These are phyloP conservation scores for Xylaria venustula DNA, from an alignment of 495 filamentous ascomycete genomes.

Conservation along the genomic window DNA sequence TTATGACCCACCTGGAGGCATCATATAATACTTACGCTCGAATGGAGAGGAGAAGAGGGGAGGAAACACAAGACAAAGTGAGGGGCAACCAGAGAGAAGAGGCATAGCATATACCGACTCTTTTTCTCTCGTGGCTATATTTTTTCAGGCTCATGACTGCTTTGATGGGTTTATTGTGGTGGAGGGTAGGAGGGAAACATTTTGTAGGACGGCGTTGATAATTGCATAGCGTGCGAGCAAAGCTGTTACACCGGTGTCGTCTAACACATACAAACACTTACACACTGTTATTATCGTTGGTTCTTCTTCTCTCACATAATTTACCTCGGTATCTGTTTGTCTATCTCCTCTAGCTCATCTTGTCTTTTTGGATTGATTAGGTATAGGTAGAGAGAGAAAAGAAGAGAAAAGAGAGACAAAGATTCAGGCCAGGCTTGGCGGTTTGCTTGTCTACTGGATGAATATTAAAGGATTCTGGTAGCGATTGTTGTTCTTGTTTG, in stretches of 20 bases:
- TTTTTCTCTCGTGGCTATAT: neutral
- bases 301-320: slow-evolving; percentile 8
- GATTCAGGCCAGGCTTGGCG: too few relatives aligned
- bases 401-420: too few relatives aligned
- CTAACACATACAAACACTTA: too few relatives aligned
- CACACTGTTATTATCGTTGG: slow-evolving; percentile 4
- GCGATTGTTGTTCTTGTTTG: too few relatives aligned
- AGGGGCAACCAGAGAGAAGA: neutral
- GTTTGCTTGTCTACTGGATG: too few relatives aligned
- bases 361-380: slow-evolving; percentile 8
- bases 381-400: too few relatives aligned
- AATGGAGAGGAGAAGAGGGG: neutral
- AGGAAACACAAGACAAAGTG: neutral
- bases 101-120: neutral
- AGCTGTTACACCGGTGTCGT: slow-evolving; percentile 17
- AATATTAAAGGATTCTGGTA: too few relatives aligned
- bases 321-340: too few relatives aligned
- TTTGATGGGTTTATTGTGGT: slow-evolving; percentile 8
- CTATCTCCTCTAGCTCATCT: too few relatives aligned
- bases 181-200: neutral
- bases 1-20: slow-evolving; percentile 56
- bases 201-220: slow-evolving; percentile 5
- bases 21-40: slow-evolving; percentile 41
- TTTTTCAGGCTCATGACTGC: neutral
- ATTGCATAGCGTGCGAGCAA: slow-evolving; percentile 26